Percentiles rank a stretch among this genome's conserved stretches.
Conservation (phyloP, 495 filamentous ascomycete species). For the Ascodesmis nigricans region DNA sequence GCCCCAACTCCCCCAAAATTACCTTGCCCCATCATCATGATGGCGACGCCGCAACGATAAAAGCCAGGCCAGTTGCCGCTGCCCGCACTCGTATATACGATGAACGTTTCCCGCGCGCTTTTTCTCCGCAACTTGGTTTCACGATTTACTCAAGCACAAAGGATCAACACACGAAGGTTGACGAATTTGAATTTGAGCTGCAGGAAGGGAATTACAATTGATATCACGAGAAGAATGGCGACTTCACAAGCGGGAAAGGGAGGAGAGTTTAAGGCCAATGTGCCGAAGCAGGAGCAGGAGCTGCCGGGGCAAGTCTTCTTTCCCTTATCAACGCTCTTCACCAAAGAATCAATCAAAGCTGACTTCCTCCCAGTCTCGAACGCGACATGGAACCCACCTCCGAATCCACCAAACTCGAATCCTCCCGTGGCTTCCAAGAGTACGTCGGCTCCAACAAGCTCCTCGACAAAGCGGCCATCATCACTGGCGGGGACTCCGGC, state of each 20-base stretch:
- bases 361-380: constrained; percentile 9
- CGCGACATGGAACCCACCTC: constrained; percentile 15
- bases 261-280: constrained; percentile 13
- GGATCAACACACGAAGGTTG: too few species aligned
- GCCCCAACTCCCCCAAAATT: too few species aligned
- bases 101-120: too few species aligned
- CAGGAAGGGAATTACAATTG: too few species aligned
- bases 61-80: too few species aligned
- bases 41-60: too few species aligned
- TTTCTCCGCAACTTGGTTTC: too few species aligned
- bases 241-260: constrained; percentile 9
- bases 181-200: too few species aligned
- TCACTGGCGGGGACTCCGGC: constrained; percentile 38
- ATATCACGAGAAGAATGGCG: constrained; percentile 1
- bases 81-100: too few species aligned
- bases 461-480: constrained; percentile 30
- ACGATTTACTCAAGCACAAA: too few species aligned
- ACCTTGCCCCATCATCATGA: too few species aligned
- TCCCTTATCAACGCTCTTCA: too few species aligned
- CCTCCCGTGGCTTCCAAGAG: constrained; percentile 22
- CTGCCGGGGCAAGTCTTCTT: constrained; percentile 11
- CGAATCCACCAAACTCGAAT: constrained; percentile 23
- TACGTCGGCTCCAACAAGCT: constrained; percentile 30
- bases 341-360: not conserved
- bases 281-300: constrained; percentile 14